phyloP scores from a whole-genome alignment of 495 filamentous ascomycete genomes.

The Neurospora sp. region DNA sequence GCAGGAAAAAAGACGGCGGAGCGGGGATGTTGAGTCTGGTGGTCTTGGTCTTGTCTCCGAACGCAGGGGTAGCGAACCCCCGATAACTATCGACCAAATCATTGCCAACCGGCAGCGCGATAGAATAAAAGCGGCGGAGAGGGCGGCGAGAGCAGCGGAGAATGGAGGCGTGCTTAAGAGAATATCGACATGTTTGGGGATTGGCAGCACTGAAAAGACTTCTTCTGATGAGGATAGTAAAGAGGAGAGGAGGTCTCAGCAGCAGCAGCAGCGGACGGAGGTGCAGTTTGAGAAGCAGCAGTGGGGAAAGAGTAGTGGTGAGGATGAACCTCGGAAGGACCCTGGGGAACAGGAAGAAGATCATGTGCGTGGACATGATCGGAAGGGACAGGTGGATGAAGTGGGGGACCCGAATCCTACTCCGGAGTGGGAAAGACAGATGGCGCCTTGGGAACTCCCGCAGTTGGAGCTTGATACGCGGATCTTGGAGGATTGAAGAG shows the following conservation, averaged over 20 bases:
- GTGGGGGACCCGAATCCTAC: not conserved
- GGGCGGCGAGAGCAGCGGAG: not conserved
- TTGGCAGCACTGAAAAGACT: not conserved
- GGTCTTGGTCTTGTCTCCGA: not conserved
- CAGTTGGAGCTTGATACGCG: not conserved
- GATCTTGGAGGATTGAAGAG: not conserved
- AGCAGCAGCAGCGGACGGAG: not conserved
- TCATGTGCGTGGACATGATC: not conserved
- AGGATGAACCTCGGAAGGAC: not conserved
- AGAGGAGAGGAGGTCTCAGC: not conserved
- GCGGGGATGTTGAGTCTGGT: not conserved
- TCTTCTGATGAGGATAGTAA: not conserved
- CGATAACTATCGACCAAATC: not conserved
- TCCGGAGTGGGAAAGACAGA: not conserved
- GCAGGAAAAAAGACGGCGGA: not conserved
- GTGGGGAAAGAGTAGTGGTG: not conserved
- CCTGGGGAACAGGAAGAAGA: not conserved
- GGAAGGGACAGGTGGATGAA: not conserved
- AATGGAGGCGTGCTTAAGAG: not conserved
- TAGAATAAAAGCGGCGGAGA: not conserved
- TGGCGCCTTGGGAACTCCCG: not conserved
- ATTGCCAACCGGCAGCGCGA: not conserved
- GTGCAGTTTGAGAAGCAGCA: not conserved
- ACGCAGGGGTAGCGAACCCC: not conserved
- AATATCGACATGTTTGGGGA: not conserved